phyloP scores from a whole-genome alignment of 2,329 filamentous ascomycete species.

The Eutypa lata region DNA sequence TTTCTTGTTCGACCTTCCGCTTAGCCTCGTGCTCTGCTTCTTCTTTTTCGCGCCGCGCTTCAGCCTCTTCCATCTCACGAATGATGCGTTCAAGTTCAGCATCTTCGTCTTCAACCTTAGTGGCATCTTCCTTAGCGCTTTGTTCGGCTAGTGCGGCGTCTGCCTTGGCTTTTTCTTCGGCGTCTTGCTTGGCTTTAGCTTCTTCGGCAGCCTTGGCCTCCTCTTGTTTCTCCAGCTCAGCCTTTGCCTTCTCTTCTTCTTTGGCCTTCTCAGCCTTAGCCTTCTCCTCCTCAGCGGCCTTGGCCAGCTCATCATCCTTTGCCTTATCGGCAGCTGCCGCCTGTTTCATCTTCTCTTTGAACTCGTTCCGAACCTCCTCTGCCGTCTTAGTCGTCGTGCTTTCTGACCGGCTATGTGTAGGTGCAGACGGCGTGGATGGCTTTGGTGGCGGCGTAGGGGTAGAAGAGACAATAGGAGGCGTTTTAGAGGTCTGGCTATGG shows the following conservation, averaged over 20 bases:
- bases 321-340: conserved; percentile 45
- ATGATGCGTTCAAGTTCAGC: conserved; percentile 60
- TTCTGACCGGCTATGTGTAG: conserved; percentile 68
- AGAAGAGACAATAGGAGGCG: conserved; percentile 69
- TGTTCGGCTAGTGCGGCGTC: conserved; percentile 26
- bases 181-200: conserved; percentile 27
- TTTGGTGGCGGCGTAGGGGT: conserved; percentile 79
- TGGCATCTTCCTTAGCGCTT: conserved; percentile 27
- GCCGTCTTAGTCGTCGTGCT: conserved; percentile 69
- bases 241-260: conserved; percentile 23
- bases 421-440: conserved; percentile 54
- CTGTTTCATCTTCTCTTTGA: conserved; percentile 73
- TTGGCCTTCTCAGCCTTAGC: conserved; percentile 27
- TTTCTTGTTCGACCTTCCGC: conserved; percentile 42
- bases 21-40: conserved; percentile 41
- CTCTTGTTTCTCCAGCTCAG: conserved; percentile 9
- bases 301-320: conserved; percentile 43
- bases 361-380: conserved; percentile 80
- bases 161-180: conserved; percentile 25
- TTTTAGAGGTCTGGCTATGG: conserved; percentile 55
- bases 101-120: conserved; percentile 41
- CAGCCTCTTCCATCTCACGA: conserved; percentile 58
- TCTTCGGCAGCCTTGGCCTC: conserved; percentile 29
- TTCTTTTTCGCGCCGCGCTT: conserved; percentile 47
- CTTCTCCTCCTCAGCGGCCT: conserved; percentile 27